Base-by-base conservation (phyloP, 2,329 filamentous ascomycete species). In the Diaporthe australafricana region DNA sequence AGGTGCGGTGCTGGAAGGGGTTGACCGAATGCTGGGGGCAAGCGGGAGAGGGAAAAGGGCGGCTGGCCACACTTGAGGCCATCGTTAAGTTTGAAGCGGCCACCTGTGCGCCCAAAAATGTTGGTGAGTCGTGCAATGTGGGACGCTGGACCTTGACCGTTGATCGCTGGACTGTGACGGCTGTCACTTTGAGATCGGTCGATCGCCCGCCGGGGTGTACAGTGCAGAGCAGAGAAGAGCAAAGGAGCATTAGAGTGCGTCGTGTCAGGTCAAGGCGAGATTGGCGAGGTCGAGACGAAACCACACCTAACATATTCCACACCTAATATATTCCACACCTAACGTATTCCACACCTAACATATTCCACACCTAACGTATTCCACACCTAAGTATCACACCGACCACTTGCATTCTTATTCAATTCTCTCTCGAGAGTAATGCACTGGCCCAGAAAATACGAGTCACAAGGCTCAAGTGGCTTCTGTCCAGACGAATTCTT, bases 61-160 rank as follows among this genome's bases (percentile, higher is more conserved):
- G 35, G 57, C 14, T 30, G 38, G 60, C 60, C 60, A 38, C 60
- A 38, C 60, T 65, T 38, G 60, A 65, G 60, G 45, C 60, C 60
- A 65, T 65, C 60, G 35, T 30, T 27, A 30, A 8, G 45, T 65
- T 65, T 50, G 42, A 27, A 9, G 60, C 45, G 60, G 45, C 30
- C 60, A 30, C 45, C n/a, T 50, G 30, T 35, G 5, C 27, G 2
- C 60, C 60, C 45, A n/a, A 48, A n/a, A 38, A 63, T 63, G 42
- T 27, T 48, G 60, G 57, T 35, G 42, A 42, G 48, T 63, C 42
- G 30, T 63, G 60, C 42, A 22, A 20, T 17, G 56, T 47, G 57
- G 57, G 12, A 62, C 57, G 6, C 14, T 62, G 42, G n/a, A 20
- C 16, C 38, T 63, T 35, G 57, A 48, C 25, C 40, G 14, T 48